Evolutionary conservation across 2,329 filamentous ascomycete genomes (phyloP), one percentile per base, ranked within the genome.

Genomic region (Neonectria sp.): DNA sequence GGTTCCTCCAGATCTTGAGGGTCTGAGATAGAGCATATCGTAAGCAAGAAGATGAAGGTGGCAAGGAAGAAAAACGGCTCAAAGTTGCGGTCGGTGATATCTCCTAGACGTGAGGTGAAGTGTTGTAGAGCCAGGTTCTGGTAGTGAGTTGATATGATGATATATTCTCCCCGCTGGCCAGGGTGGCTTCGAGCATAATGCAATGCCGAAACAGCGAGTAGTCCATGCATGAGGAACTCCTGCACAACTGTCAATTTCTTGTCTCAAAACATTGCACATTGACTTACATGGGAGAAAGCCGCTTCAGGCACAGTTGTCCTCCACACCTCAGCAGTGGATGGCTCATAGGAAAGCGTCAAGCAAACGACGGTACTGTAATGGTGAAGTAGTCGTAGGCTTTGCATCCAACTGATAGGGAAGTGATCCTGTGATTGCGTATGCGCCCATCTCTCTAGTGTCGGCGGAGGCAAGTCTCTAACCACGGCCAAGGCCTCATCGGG

Each of bases 191-290:
- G 58, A 3, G 69, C 67, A 31, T 68, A 71, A 25, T 69, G 65
- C 4, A 63, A 33, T 1, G 69, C 69, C 0, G 69, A 71, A 1
- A 71, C 29, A 9, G 67, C 61, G 3, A 71, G 64, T 2, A 71
- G 27, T 0, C 69, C 69, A 53, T 71, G 55, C 69, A 71, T 71
- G 1, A 71, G 57, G 13, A 69, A 71, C 55, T 69, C 64, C 69
- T 71, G 24, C n/a, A 35, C 8, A 1, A 12, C 35, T 25, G 9
- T 55, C 17, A 52, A 27, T n/a, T 29, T 46, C 35, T 40, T 15
- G 25, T 1, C 9, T 21, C 5, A 3, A 13, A 15, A 27, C 8
- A 33, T 17, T 13, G 24, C 6, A 15, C 3, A 3, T 21, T n/a
- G 2, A 6, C 68, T 48, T 52, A 71, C 69, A 35, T 71, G 55